These are phyloP conservation scores for Penicillium alfredii DNA, from an alignment of 495 filamentous ascomycete genomes.

Conservation along the genomic window DNA sequence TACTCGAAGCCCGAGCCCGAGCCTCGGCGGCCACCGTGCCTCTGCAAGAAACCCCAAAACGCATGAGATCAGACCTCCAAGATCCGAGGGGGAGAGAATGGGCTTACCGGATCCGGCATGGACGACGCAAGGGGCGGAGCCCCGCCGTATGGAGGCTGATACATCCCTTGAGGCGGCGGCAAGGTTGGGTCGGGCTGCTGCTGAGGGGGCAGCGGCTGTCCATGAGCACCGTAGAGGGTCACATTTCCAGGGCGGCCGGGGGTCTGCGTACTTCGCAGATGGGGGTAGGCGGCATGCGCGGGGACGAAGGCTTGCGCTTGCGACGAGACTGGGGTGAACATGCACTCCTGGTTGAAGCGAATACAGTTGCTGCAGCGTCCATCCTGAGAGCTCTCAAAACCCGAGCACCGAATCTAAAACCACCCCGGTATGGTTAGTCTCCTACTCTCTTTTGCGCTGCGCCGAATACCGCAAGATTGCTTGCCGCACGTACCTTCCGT, in stretches of 20 bases:
- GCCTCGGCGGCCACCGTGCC: conserved; percentile 41
- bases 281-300: conserved; percentile 65
- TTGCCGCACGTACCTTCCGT: conserved; percentile 58
- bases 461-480: no score
- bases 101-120: conserved; percentile 46
- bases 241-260: conserved; percentile 34
- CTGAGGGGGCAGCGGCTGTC: conserved; percentile 61
- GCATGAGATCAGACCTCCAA: conserved; percentile 15
- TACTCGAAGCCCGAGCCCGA: conserved; percentile 47
- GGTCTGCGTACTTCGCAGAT: conserved; percentile 47
- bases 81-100: conserved; percentile 14
- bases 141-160: conserved; percentile 32
- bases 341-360: conserved; percentile 77
- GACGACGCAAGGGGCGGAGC: conserved; percentile 31
- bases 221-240: conserved; percentile 67
- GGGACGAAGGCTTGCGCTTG: conserved; percentile 82
- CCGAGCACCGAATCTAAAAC: conserved; percentile 73
- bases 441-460: no score
- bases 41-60: conserved; percentile 23
- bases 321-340: conserved; percentile 79
- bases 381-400: conserved; percentile 70
- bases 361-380: conserved; percentile 76
- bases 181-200: conserved; percentile 46
- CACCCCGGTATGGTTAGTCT: neutral
- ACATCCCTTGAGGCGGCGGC: conserved; percentile 46